Base-by-base conservation (phyloP, 2,329 filamentous ascomycete genomes). In the Clonostachys sp. region DNA sequence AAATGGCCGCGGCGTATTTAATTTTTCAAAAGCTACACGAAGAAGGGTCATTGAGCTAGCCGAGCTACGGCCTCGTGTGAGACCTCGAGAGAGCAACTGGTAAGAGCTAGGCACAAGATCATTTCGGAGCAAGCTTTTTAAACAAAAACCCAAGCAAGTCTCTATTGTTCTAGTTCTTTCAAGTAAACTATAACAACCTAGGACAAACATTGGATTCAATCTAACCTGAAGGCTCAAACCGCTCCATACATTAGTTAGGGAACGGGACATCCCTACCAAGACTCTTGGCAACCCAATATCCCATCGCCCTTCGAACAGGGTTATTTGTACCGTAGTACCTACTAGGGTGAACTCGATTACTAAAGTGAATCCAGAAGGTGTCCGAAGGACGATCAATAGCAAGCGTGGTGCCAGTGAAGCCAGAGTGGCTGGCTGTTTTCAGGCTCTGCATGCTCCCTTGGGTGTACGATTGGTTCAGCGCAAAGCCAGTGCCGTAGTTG, bases 381-480 rank as follows among this genome's bases (percentile, higher is more conserved):
- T 48, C 45, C 33, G 45, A 53, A 12, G 48, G 48, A 12, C 57
- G 48, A 41, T 60, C 57, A 34, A 58, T 53, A 4, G 53, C 57
- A n/a, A 58, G 38, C 6, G 51, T 53, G 12, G 57, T 60, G 9
- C 57, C 56, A 2, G 55, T 58, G 45, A 53, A 59, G 5, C 57
- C 57, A 5, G 55, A 51, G 34, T 60, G 57, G 34, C 55, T 57
- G 12, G 57, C 57, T 0, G 56, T 50, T 13, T 49, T 52, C 16
- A 51, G 30, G 18, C 52, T 58, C 14, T 54, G 51, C 55, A 60
- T 54, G 17, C 61, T 57, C 4, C 63, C 63, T 3, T 57, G 55
- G 14, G 62, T 63, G 45, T 62, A 62, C 35, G 53, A 54, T 49
- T 66, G 62, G 40, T 65, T 53, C 14, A 66, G 53, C 46, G 61